Evolutionary conservation across 148 eudicot species (phyloP), one percentile per base, ranked within the genome.

Genomic region (Selenicereus undatus): DNA sequence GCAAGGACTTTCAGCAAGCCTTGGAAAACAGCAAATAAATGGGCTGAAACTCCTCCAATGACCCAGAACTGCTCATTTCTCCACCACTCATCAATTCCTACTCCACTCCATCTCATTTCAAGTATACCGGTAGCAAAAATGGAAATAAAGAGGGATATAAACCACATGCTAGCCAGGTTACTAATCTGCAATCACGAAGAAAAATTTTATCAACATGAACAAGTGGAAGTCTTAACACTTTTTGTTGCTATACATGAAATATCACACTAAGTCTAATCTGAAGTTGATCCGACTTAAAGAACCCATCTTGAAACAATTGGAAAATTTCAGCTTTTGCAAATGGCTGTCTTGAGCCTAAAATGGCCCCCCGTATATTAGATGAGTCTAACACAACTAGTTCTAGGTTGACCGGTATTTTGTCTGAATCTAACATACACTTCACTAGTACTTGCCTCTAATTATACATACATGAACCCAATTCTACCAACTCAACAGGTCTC

Each of bases 1-100:
- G 74, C 74, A 13, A 71, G 74, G 45, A 71, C 74, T 36, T 71
- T 71, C 17, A 71, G 43, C 22, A 71, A 36, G 13, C 74, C 74
- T 36, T 71, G 74, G 74, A 12, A 71, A 4, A 71, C 39, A 9
- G 74, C 74, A 26, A 71, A 71, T 10, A 71, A 42, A 36, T 71
- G 74, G 43, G 74, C 20, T 4, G 74, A 71, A 30, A 71, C 74
- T 30, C 74, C 74, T 30, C 74, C 74, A 21, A 71, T 71, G 74
- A 71, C 74, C 74, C 74, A 71, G 30, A 71, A 71, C 43, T 71
- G 74, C 74, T 71, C 74, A 21, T 71, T 71, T 71, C 74, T 71
- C 74, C 74, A 71, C 74, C 74, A 71, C 4, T 71, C 74, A 9
- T 71, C 74, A 14, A 71, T 71, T 30, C 42, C 74, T 36, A 71